Percentiles rank a stretch among this genome's conserved stretches.
Conservation (phyloP, 2,329 filamentous ascomycete species). For the Xylariaceae sp. region DNA sequence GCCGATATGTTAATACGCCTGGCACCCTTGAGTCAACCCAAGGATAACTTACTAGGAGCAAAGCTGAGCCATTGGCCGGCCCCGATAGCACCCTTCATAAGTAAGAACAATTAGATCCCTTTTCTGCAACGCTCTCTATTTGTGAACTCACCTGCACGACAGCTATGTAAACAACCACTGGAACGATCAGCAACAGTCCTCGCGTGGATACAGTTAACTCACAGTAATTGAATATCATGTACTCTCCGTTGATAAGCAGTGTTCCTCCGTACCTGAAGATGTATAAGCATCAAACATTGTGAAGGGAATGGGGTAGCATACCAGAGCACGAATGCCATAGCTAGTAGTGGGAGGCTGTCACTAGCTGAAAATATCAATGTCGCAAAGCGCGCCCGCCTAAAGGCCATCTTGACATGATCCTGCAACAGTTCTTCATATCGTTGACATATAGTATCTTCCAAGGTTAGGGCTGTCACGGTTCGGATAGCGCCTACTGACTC, state of each 20-base stretch:
- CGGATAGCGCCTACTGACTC: slow-evolving; percentile 77
- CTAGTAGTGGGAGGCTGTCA: slow-evolving; percentile 56
- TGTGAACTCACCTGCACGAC: slow-evolving; percentile 60
- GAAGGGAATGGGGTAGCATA: slow-evolving; percentile 4
- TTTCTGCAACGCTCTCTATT: neutral
- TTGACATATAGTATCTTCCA: slow-evolving; percentile 69
- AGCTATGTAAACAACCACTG: slow-evolving; percentile 67
- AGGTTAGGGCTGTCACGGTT: slow-evolving; percentile 72
- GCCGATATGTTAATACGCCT: slow-evolving; percentile 13
- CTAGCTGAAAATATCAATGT: slow-evolving; percentile 75
- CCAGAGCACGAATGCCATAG: slow-evolving; percentile 45
- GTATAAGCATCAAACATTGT: slow-evolving; percentile 44
- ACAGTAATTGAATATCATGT: slow-evolving; percentile 54
- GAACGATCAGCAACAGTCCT: slow-evolving; percentile 20
- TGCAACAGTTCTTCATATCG: slow-evolving; percentile 67
- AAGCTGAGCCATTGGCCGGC: slow-evolving; percentile 73
- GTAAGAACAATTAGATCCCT: neutral
- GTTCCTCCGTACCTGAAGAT: slow-evolving; percentile 69
- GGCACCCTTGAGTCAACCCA: neutral
- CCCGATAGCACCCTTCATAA: slow-evolving; percentile 61
- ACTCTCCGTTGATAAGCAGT: slow-evolving; percentile 62
- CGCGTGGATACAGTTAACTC: slow-evolving; percentile 18
- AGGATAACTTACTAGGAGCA: slow-evolving; percentile 55
- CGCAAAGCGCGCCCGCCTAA: slow-evolving; percentile 65
- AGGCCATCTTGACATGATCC: slow-evolving; percentile 65